phyloP scores from a whole-genome alignment of 73 alveolate genomes.

The Halteria grandinella region DNA sequence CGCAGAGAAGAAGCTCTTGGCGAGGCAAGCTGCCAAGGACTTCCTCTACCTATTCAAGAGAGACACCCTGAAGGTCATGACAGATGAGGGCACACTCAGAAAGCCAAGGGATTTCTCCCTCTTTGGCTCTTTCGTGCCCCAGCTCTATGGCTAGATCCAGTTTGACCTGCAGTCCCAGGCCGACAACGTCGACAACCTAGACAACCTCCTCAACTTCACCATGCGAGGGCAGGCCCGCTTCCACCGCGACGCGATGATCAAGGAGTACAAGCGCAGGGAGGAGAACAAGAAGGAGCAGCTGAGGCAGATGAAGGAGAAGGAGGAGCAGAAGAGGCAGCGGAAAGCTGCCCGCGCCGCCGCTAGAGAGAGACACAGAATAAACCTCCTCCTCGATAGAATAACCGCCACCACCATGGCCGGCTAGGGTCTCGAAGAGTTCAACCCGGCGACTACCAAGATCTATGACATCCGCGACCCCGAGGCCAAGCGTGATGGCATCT shows the following conservation, averaged over 20 bases:
- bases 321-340: conserved; percentile 60
- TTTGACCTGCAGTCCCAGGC: conserved; percentile 28
- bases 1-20: conserved; percentile 62
- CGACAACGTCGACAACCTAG: conserved; percentile 50
- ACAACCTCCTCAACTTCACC: conserved; percentile 42
- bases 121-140: conserved; percentile 48
- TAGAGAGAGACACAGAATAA: conserved; percentile 65
- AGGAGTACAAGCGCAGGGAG: conserved; percentile 63
- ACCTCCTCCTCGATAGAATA: conserved; percentile 45
- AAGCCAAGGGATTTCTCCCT: conserved; percentile 53
- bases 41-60: conserved; percentile 55
- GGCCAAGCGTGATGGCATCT: conserved; percentile 55
- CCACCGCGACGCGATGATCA: conserved; percentile 55
- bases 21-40: conserved; percentile 61
- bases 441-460: conserved; percentile 53
- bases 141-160: conserved; percentile 39
- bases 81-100: conserved; percentile 52
- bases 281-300: conserved; percentile 63
- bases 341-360: conserved; percentile 68
- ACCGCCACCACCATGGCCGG: background rate
- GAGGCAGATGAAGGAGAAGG: conserved; percentile 56
- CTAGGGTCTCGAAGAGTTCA: conserved; percentile 49
- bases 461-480: conserved; percentile 70
- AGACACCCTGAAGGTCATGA: conserved; percentile 47
- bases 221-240: conserved; percentile 43